Base-by-base conservation (phyloP, 2,329 filamentous ascomycete species). In the Fusarium domesticum region DNA sequence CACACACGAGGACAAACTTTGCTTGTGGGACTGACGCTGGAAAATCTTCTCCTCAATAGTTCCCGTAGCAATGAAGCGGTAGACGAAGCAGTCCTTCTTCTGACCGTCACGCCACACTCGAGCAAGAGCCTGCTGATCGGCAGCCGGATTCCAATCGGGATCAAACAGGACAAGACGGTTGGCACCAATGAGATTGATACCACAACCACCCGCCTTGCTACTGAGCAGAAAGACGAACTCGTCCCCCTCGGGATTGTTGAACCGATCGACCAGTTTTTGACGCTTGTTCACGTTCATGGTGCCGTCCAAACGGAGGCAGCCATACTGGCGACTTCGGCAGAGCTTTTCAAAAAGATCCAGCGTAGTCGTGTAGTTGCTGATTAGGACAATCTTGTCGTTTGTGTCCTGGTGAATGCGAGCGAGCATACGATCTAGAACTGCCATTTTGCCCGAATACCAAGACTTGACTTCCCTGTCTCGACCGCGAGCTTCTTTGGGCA, bases 11-110 rank as follows among this genome's bases (percentile, higher is more conserved):
- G 92, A 97, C 2, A 98, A 75, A 6, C 89, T 95, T 69, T 98
- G 93, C 70, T 98, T 98, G 74, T 98, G 95, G 1, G 89, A 95
- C 64, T 98, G 93, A 8, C 95, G 85, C 68, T 98, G 93, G 72
- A 98, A 98, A 57, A 98, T 96, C 72, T 98, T 98, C 69, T 98
- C 93, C 64, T 98, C 93, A 50, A 98, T 98, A 0, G 91, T 96
- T 4, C 93, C 93, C 0, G 95, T 97, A 0, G 91, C 88, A 59
- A 98, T 98, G 71, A 98, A 98, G n/a, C 93, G 87, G 67, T 98
- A 98, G 14, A 98, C 93, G 60, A 98, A 98, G 63, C 93, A 98
- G 62, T 98, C 93, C 64, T 98, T 98, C 77, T 95, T 97, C 68
- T 98, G 93, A 0, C 93, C 93, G 60, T 98, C 93, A 75, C 93